Evolutionary conservation across 2,329 filamentous ascomycete species (phyloP), one percentile per base, ranked within the genome.

Genomic region (Colletotrichum sp.): DNA sequence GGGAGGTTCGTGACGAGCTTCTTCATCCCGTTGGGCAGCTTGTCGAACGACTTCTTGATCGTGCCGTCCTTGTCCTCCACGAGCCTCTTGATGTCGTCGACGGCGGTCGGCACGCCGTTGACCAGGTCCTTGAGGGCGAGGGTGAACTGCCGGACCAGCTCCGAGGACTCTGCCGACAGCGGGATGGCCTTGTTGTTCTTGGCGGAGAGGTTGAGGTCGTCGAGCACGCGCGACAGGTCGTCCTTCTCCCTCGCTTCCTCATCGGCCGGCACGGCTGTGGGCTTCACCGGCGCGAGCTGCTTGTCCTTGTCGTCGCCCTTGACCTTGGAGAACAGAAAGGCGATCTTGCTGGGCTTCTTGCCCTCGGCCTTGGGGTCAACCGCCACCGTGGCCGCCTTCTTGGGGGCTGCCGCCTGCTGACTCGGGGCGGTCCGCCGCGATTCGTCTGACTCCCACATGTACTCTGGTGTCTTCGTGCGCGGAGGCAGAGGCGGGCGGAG

Each of bases 31-130:
- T 89, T 88, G 0, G 96, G 96, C 60, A 99, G 90, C 78, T 92
- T 89, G 73, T 92, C 91, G 81, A 90, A 93, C 75, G 88, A 89
- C 73, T 88, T 88, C 55, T 88, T 87, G n/a, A 93, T 86, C n/a
- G 89, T 86, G 75, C 90, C 89, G 81, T 93, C 90, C 76, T 89
- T 89, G 81, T 93, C 91, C 75, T 93, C 90, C 59, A 93, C 84
- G 26, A 94, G 88, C 16, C 82, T 81, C 4, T 88, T 92, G n/a
- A 99, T 93, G 83, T 99, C 97, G 81, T 94, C 90, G 84, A 98
- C 98, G 4, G 97, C 97, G 1, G 96, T 98, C 5, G 97, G 97
- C 3, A 95, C 97, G 77, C 97, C 97, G 82, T 96, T 96, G 81
- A 97, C 92, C 18, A 98, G 91, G 83, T 99, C 97, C 83, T 96